Evolutionary conservation across 2,329 filamentous ascomycete genomes (phyloP).

Genomic region (Emmonsiellopsis sp.): DNA sequence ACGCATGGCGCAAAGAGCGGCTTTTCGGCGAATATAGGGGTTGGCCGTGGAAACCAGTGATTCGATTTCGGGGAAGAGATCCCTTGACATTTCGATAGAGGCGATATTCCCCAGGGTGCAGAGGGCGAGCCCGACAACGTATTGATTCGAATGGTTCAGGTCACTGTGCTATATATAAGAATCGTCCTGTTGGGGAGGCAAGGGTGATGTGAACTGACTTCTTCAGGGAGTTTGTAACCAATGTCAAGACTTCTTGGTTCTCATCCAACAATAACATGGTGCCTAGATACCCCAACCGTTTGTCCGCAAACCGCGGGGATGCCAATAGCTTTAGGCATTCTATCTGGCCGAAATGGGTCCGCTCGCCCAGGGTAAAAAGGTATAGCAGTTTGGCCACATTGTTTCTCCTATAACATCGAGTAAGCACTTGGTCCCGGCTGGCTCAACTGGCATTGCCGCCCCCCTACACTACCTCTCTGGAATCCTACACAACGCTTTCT

Average conservation of each 20-base stretch:
- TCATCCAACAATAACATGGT: slow-evolving; percentile 95
- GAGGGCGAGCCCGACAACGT: slow-evolving; percentile 90
- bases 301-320: slow-evolving; percentile 95
- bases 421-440: not conserved
- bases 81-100: slow-evolving; percentile 94
- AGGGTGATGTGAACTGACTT: slow-evolving; percentile 55
- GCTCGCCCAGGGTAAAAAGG: slow-evolving; percentile 92
- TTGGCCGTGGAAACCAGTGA: slow-evolving; percentile 84
- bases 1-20: slow-evolving; percentile 95
- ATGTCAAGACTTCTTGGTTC: slow-evolving; percentile 93
- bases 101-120: slow-evolving; percentile 97
- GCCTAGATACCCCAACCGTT: slow-evolving; percentile 86
- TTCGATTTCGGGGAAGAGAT: slow-evolving; percentile 94
- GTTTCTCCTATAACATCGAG: slow-evolving; percentile 59
- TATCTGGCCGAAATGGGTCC: slow-evolving; percentile 98
- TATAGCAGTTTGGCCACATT: slow-evolving; percentile 98
- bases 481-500: too few relatives aligned
- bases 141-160: slow-evolving; percentile 93
- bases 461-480: too few relatives aligned
- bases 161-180: slow-evolving; percentile 50
- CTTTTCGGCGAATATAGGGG: slow-evolving; percentile 96
- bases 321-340: slow-evolving; percentile 97
- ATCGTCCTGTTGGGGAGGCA: not conserved
- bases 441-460: not conserved
- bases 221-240: slow-evolving; percentile 95